These are phyloP conservation scores for Trichosporon inkin DNA, from an alignment of 1,284 basidiomycete species.

Conservation along the genomic window DNA sequence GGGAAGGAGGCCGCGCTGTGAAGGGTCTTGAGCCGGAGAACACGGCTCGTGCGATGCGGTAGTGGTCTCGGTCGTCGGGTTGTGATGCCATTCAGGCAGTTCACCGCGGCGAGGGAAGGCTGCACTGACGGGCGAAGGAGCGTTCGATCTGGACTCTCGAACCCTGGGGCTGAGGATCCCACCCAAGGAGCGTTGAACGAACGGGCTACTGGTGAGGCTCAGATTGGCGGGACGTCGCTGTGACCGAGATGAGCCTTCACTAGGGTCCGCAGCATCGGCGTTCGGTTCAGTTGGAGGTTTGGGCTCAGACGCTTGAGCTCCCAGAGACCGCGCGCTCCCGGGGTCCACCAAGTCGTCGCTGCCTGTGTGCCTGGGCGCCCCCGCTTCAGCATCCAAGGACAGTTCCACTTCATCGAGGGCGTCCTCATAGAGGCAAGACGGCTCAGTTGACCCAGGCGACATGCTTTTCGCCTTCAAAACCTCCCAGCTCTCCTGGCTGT, in stretches of 20 bases:
- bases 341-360: background rate
- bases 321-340: background rate
- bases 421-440: background rate
- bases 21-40: background rate
- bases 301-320: too few relatives aligned
- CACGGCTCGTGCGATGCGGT: background rate
- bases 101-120: background rate
- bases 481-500: background rate
- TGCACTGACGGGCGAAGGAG: background rate
- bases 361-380: background rate
- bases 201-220: slow-evolving; percentile 9
- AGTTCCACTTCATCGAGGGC: background rate
- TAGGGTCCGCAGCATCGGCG: background rate
- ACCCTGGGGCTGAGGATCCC: slow-evolving; percentile 8
- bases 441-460: background rate
- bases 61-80: background rate
- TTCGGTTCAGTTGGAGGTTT: background rate
- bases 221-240: background rate
- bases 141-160: background rate
- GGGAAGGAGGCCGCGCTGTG: background rate
- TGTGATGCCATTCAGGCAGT: background rate
- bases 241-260: background rate
- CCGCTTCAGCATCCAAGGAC: background rate
- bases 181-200: slow-evolving; percentile 20
- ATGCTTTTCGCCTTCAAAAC: background rate